A percentile compares a stretch with the other conserved stretches of the same genome.
Conservation (phyloP, 345 rosid genomes). For the Orychophragmus violaceus region DNA sequence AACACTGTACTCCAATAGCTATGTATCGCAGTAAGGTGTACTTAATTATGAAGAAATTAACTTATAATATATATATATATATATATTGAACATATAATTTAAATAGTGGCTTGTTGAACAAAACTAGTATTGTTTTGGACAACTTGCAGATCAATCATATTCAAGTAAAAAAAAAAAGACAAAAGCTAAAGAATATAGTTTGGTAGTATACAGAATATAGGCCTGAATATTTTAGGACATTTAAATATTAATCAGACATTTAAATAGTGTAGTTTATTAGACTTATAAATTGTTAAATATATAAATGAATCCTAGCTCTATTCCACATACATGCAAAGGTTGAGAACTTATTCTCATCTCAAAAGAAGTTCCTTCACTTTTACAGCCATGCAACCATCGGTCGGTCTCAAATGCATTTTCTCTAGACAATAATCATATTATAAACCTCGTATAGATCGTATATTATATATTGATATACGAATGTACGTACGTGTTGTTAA, state of each 20-base stretch:
- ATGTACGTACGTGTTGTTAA: conserved; percentile 21
- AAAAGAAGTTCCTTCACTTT: conserved; percentile 23
- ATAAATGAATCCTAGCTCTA: not conserved
- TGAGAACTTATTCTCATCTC: conserved; percentile 31
- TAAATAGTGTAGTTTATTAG: not conserved
- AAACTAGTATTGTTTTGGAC: not conserved
- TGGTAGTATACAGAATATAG: conserved; percentile 3
- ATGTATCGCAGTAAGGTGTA: too few relatives aligned
- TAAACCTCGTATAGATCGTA: conserved; percentile 26
- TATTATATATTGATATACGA: conserved; percentile 7
- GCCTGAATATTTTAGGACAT: not conserved
- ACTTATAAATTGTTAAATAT: conserved; percentile 8
- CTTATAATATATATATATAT: not conserved
- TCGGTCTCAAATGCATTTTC: conserved; percentile 21
- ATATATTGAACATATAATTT: not conserved
- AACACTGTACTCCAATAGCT: not conserved
- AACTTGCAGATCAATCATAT: not conserved
- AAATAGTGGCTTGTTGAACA: not conserved
- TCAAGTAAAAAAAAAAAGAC: not conserved
- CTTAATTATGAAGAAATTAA: not conserved
- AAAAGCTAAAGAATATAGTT: conserved; percentile 25
- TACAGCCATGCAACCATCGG: conserved; percentile 30
- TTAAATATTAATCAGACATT: not conserved
- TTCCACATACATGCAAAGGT: conserved; percentile 6
- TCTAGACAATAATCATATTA: conserved; percentile 16